Evolutionary conservation across 2,329 filamentous ascomycete species (phyloP).

Genomic region (Diplodia scrobiculata): DNA sequence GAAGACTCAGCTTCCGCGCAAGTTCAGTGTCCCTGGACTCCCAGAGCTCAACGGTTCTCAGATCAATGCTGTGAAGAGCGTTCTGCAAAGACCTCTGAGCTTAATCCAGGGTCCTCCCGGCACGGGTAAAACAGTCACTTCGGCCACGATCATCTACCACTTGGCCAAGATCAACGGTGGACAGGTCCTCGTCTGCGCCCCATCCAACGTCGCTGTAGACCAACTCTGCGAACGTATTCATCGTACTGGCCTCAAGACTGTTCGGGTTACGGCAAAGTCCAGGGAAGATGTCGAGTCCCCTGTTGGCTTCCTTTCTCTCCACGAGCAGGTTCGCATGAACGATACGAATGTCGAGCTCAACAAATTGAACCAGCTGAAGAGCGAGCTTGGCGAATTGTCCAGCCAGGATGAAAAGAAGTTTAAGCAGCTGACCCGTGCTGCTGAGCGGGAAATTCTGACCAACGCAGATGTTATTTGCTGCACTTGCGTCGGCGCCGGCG

Average conservation of each 20-base stretch:
- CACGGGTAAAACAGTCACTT: constrained; percentile 98
- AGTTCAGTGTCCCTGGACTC: constrained; percentile 91
- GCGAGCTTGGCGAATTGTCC: constrained; percentile 84
- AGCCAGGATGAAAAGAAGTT: constrained; percentile 98
- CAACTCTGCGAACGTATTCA: constrained; percentile 98
- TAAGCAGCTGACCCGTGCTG: constrained; percentile 89
- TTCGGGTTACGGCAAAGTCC: constrained; percentile 97
- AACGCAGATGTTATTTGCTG: constrained; percentile 99
- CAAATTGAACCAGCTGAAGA: constrained; percentile 91
- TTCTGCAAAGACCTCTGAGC: constrained; percentile 88
- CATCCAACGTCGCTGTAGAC: constrained; percentile 97
- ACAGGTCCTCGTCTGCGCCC: constrained; percentile 93
- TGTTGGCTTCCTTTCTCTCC: constrained; percentile 89
- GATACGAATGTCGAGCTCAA: constrained; percentile 92
- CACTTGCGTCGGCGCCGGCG: constrained; percentile 95
- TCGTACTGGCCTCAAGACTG: constrained; percentile 90
- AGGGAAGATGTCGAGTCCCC: constrained; percentile 98
- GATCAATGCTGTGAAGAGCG: constrained; percentile 93
- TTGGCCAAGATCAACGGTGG: constrained; percentile 92
- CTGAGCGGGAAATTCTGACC: constrained; percentile 89
- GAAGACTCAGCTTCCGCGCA: constrained; percentile 93
- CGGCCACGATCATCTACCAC: constrained; percentile 97
- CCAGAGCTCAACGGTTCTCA: constrained; percentile 95
- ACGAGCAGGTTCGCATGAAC: constrained; percentile 96
- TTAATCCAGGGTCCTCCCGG: constrained; percentile 96